These are phyloP conservation scores for Clarireedia monteithiana DNA, from an alignment of 2,329 filamentous ascomycete species.

Conservation along the genomic window DNA sequence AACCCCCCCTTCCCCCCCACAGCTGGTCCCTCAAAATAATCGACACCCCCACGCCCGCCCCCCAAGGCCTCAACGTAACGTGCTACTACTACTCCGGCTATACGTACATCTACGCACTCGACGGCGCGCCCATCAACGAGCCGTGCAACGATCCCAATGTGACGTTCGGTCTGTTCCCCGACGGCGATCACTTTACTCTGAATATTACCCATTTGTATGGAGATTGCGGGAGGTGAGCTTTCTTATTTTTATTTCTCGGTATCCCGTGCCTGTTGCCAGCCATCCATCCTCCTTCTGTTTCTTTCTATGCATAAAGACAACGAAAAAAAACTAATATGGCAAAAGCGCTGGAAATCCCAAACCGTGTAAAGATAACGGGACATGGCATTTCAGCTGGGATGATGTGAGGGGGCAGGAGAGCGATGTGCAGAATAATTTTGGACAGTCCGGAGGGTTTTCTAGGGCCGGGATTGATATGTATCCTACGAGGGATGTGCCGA, in stretches of 20 bases:
- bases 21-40: slow-evolving; percentile 17
- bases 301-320: neutral
- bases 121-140: slow-evolving; percentile 9
- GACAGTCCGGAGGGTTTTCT: slow-evolving; percentile 13
- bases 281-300: neutral
- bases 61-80: slow-evolving; percentile 17
- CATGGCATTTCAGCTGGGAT: slow-evolving; percentile 16
- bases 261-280: no score
- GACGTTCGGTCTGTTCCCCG: slow-evolving; percentile 17
- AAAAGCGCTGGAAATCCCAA: neutral
- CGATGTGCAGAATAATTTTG: slow-evolving; percentile 20
- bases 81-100: slow-evolving; percentile 8
- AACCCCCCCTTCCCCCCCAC: neutral
- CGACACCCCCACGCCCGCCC: slow-evolving; percentile 13
- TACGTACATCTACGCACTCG: slow-evolving; percentile 13
- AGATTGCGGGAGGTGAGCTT: slow-evolving; percentile 13
- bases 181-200: slow-evolving; percentile 9
- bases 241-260: neutral
- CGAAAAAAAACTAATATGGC: neutral
- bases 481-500: slow-evolving; percentile 12
- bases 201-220: slow-evolving; percentile 18
- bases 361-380: slow-evolving; percentile 16
- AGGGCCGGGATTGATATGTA: slow-evolving; percentile 13
- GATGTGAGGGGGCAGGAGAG: slow-evolving; percentile 16
- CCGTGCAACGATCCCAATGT: slow-evolving; percentile 15